Base-by-base conservation (phyloP, 768 basidiomycete species). In the Chalciporus sphaerocephalus region DNA sequence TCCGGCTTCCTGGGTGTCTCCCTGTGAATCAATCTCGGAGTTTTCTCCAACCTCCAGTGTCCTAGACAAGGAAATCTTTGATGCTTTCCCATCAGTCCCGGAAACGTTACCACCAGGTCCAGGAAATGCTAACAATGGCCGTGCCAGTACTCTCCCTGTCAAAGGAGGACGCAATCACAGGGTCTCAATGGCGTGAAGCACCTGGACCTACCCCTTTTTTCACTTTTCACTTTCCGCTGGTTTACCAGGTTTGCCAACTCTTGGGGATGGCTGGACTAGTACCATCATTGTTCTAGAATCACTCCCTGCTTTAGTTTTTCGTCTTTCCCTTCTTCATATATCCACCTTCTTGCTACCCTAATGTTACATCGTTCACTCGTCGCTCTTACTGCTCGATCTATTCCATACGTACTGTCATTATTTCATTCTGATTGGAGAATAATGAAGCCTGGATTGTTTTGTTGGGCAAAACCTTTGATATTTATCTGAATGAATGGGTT, bases 51-150 rank as follows among this genome's bases (percentile, higher is more conserved):
- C 54, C 0, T 52, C 63, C 2, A 65, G 65, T 52, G 24, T 56
- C 20, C 75, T 87, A 34, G 81, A 83, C 56, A 68, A 70, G 49
- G 76, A 76, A 10, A 64, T 85, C 18, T 85, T 82, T 52, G 85
- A 87, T 47, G 76, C 83, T 6, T 87, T 88, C 64, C 87, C 87
- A 18, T 76, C 76, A 25, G 85, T 87, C 5, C 85, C 86, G 2
- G 69, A 74, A 38, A 70, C 69, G 15, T 61, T 72, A 5, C 75
- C 77, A 2, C 56, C 67, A 24, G 64, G 61, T 16, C 44, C 38
- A 13, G 54, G 53, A 7, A 42, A 46, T 34, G 28, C 38, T 10
- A 27, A 22, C 13, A 42, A 42, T 37, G 60, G 51, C 30, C 62
- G 49, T 17, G 38, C 57, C 13, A 52, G 58, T 34, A 63, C 65